Base-by-base conservation (phyloP, 2,329 filamentous ascomycete species). In the Uncinocarpus reesii region DNA sequence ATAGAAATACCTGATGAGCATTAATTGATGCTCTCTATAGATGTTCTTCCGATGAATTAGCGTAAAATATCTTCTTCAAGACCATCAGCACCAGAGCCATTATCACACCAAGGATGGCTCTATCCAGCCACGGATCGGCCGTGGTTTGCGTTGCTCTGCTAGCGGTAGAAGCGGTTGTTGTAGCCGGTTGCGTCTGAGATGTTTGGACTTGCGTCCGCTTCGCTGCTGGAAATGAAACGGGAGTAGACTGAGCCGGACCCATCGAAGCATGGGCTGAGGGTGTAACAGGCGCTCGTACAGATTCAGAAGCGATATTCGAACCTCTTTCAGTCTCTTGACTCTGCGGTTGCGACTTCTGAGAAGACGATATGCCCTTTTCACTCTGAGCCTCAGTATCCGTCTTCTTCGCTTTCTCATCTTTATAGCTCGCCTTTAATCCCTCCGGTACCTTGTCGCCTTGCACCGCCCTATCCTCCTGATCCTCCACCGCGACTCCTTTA, bases 81-180 rank as follows among this genome's bases (percentile, higher is more conserved):
- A 95, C 69, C 71, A 94, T 78, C 18, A 85, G 78, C 2, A 81
- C 69, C 16, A 95, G 69, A 21, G 84, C 71, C 11, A 86, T 73
- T 0, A 86, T 71, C 15, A 95, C 66, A 5, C 79, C 82, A 18
- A 82, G 78, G 55, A 95, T 95, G 31, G 82, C 77, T 53, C 85
- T 79, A 64, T 95, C 89, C 15, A 95, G 73, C 84, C 86, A 94
- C 10, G 80, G 68, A 1, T 81, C 77, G 13, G 85, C 76, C 18
- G 16, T 20, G 5, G 29, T 16, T 35, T 26, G 45, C 20, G 32
- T 36, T 11, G 31, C 23, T 7, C 13, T 16, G 26, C 2, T 20
- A 18, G 24, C 16, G 10, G 7, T 29, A 8, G 26, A 11, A 32
- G 34, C 11, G 8, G 35, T 20, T 8, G 44, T 23, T 8, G 40